A percentile compares a stretch with the other conserved stretches of the same genome.
phyloP scores from a whole-genome alignment of 768 basidiomycete species.

The Pleurotus cornucopiae region DNA sequence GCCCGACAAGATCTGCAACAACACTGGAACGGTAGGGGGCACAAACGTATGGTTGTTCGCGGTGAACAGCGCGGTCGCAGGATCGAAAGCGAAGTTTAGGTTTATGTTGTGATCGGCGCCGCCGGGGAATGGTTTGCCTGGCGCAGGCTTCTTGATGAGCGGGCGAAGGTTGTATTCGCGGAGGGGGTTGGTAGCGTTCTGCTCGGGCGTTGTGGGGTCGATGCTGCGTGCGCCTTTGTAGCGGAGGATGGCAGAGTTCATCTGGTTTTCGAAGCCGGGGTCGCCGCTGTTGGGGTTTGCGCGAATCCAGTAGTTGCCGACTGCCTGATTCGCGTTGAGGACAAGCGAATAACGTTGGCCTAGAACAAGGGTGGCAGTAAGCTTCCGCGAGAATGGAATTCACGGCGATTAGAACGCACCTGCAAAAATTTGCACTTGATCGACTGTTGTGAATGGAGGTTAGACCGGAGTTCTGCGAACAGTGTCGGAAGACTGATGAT shows the following conservation, averaged over 20 bases:
- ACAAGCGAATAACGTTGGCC: slow-evolving; percentile 35
- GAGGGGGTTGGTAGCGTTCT: slow-evolving; percentile 18
- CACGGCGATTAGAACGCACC: not conserved
- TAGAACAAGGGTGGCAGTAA: not conserved
- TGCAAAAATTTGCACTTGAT: slow-evolving; percentile 14
- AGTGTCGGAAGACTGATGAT: not conserved
- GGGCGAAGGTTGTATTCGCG: slow-evolving; percentile 23
- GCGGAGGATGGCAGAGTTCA: slow-evolving; percentile 35
- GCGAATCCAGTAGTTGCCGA: slow-evolving; percentile 42
- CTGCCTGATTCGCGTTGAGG: slow-evolving; percentile 34
- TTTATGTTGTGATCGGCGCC: slow-evolving; percentile 24
- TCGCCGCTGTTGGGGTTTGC: slow-evolving; percentile 20
- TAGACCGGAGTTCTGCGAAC: slow-evolving; percentile 25
- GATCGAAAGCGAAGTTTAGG: slow-evolving; percentile 14
- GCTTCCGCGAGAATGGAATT: not conserved
- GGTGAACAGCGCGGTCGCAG: slow-evolving; percentile 16
- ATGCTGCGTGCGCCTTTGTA: slow-evolving; percentile 26
- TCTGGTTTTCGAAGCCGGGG: slow-evolving; percentile 22
- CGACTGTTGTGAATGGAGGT: slow-evolving; percentile 18
- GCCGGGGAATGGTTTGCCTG: slow-evolving; percentile 19
- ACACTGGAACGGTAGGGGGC: slow-evolving; percentile 34
- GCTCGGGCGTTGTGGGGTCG: slow-evolving; percentile 21
- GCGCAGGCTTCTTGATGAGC: slow-evolving; percentile 12
- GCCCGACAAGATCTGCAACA: slow-evolving; percentile 42
- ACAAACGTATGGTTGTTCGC: slow-evolving; percentile 25